Evolutionary conservation across 2,329 filamentous ascomycete species (phyloP), one percentile per base, ranked within the genome.

Genomic region (Triangularia setosa): DNA sequence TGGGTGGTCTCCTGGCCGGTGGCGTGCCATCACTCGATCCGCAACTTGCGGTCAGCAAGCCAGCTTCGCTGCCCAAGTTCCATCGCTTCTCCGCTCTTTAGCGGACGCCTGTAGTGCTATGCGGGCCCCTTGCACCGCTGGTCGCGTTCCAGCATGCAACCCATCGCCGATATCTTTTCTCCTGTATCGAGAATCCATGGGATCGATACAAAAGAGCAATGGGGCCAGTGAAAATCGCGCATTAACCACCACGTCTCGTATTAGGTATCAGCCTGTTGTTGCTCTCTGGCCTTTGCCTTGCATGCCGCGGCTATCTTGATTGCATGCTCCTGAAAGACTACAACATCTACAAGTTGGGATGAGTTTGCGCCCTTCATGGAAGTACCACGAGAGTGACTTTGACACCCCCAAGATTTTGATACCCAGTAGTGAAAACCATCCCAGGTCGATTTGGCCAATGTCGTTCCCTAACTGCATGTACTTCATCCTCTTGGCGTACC

Each of bases 21-120:
- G 64, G 61, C 56, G 66, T 63, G 59, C 59, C 55, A 57, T 56
- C 58, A 25, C 62, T 66, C 69, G 68, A 67, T 64, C 67, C 67
- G 65, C 67, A 68, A 71, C 63, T 71, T 68, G 67, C 67, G 67
- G 68, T 71, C 65, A 68, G 64, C 65, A 58, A 48, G 40, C 40
- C 40, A 48, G 40, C 21, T 48, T 48, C 40, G 18, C 9, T 48
- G 40, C n/a, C 40, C 18, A 48, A 48, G 18, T 21, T 48, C 40
- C 40, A 48, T 48, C 40, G 14, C 40, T 48, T 48, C 40, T 48
- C 40, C 40, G 40, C 40, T 48, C 40, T 18, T 48, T 48, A 48
- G 40, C 40, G 40, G 40, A 48, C 40, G 18, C 40, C 21, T 48
- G 18, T 48, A 18, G 40, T 48, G 40, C 21, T 48, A 12, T 48